These are phyloP conservation scores for Stemphylium lycopersici DNA, from an alignment of 2,329 filamentous ascomycete species.

Conservation along the genomic window DNA sequence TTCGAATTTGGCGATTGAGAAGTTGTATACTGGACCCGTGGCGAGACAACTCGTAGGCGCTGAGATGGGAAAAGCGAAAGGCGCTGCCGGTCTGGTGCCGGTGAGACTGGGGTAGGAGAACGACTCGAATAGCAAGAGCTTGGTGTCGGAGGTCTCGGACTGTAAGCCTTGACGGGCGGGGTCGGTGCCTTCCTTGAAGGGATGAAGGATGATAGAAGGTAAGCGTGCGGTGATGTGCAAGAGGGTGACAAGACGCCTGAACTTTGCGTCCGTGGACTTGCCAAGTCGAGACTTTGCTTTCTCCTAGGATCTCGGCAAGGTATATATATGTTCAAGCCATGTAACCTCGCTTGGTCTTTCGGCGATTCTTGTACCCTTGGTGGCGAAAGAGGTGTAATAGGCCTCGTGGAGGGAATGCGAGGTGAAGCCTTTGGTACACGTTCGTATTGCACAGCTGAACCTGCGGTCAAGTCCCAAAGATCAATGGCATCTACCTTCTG, in stretches of 20 bases:
- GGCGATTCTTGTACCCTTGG: constrained; percentile 20
- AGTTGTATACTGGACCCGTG: not conserved
- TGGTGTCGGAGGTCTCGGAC: constrained; percentile 5
- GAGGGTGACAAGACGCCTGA: constrained; percentile 35
- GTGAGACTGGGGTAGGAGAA: constrained; percentile 6
- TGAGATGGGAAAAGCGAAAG: constrained; percentile 17
- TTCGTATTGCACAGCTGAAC: constrained; percentile 14
- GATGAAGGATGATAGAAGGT: constrained; percentile 25
- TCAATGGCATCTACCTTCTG: constrained; percentile 14
- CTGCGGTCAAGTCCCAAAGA: constrained; percentile 19
- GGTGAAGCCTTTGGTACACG: constrained; percentile 31
- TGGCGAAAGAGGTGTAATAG: constrained; percentile 28
- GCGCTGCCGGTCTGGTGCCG: constrained; percentile 7
- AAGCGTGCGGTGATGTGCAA: constrained; percentile 28
- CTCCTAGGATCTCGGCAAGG: constrained; percentile 15
- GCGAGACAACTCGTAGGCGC: not conserved
- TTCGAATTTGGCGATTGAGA: not conserved
- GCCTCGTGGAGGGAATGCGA: constrained; percentile 24
- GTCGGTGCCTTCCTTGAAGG: constrained; percentile 19
- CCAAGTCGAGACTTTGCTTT: constrained; percentile 10
- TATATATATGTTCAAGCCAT: constrained; percentile 32
- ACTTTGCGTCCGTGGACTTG: constrained; percentile 37
- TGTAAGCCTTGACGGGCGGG: constrained; percentile 22
- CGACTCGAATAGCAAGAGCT: constrained; percentile 14
- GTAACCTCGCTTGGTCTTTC: constrained; percentile 24